A percentile compares a stretch with the other conserved stretches of the same genome.
Evolutionary conservation across 2,329 filamentous ascomycete species (phyloP).

Genomic region (Aspergillus fumigatus): DNA sequence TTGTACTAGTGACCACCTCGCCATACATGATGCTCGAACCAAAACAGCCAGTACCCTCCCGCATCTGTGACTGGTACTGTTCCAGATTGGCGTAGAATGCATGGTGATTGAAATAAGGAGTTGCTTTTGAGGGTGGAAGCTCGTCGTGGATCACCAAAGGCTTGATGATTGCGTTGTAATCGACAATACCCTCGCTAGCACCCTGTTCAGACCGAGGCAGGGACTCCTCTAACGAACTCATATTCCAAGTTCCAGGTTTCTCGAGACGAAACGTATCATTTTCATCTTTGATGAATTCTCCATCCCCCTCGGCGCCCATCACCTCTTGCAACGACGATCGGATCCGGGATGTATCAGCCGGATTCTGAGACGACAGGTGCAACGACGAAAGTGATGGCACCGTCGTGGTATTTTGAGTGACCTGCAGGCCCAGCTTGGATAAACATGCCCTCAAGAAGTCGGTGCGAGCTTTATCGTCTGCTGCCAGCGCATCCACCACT

Average conservation of each 20-base stretch:
- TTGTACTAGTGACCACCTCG: conserved; percentile 90
- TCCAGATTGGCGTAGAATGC: conserved; percentile 69
- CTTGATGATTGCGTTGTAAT: conserved; percentile 72
- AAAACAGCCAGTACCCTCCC: conserved; percentile 59
- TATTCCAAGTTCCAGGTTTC: conserved; percentile 58
- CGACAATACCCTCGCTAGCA: conserved; percentile 58
- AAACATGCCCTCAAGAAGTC: conserved; percentile 77
- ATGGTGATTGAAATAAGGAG: conserved; percentile 81
- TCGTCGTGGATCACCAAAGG: conserved; percentile 68
- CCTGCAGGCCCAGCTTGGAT: conserved; percentile 72
- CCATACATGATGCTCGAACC: conserved; percentile 78
- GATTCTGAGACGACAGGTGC: conserved; percentile 69
- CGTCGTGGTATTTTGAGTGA: conserved; percentile 63
- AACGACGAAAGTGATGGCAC: conserved; percentile 77
- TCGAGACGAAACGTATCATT: conserved; percentile 79
- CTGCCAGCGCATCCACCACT: conserved; percentile 62
- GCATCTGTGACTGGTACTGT: conserved; percentile 58
- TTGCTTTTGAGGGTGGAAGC: conserved; percentile 66
- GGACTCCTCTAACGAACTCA: conserved; percentile 52
- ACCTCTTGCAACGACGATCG: conserved; percentile 60
- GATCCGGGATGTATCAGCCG: conserved; percentile 64
- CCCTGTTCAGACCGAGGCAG: conserved; percentile 43
- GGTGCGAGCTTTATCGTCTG: conserved; percentile 65
- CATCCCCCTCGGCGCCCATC: conserved; percentile 60
- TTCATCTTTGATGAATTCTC: conserved; percentile 72